A percentile compares a stretch with the other conserved stretches of the same genome.
These are phyloP conservation scores for Gossypium bickii DNA, from an alignment of 345 rosid genomes.

Conservation along the genomic window DNA sequence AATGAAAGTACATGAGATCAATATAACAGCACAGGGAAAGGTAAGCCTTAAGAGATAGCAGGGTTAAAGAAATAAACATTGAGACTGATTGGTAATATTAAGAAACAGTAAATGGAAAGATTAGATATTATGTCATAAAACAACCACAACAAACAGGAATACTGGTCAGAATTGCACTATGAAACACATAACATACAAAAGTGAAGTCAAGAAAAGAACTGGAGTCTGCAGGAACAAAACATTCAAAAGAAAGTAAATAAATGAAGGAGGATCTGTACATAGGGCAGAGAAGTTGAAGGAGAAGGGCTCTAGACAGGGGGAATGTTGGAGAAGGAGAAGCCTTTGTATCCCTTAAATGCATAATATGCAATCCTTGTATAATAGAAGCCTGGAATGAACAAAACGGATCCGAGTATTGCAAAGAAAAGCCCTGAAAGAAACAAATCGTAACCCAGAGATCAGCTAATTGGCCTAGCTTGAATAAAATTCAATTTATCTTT, in stretches of 20 bases:
- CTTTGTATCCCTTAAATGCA: constrained; percentile 94
- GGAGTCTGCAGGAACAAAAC: background rate
- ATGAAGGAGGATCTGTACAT: constrained; percentile 26
- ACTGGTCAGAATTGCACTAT: background rate
- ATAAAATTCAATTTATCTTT: background rate
- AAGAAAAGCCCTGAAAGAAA: constrained; percentile 74
- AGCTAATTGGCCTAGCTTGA: background rate
- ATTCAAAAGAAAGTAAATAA: background rate
- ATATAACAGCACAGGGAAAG: background rate
- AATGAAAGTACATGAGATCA: background rate
- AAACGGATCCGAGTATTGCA: constrained; percentile 64
- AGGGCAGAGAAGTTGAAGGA: background rate
- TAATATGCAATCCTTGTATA: constrained; percentile 90
- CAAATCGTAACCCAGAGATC: background rate
- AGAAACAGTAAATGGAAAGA: background rate
- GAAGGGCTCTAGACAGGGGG: constrained; percentile 56
- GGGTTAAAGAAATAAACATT: background rate
- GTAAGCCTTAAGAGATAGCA: background rate
- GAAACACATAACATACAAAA: constrained; percentile 6
- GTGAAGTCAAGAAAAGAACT: background rate
- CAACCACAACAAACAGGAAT: background rate
- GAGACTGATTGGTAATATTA: background rate
- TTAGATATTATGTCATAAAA: background rate
- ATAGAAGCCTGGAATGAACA: constrained; percentile 92
- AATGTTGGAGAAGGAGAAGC: constrained; percentile 90